These are phyloP conservation scores for Garcia nutans DNA, from an alignment of 345 rosid species.

Conservation along the genomic window DNA sequence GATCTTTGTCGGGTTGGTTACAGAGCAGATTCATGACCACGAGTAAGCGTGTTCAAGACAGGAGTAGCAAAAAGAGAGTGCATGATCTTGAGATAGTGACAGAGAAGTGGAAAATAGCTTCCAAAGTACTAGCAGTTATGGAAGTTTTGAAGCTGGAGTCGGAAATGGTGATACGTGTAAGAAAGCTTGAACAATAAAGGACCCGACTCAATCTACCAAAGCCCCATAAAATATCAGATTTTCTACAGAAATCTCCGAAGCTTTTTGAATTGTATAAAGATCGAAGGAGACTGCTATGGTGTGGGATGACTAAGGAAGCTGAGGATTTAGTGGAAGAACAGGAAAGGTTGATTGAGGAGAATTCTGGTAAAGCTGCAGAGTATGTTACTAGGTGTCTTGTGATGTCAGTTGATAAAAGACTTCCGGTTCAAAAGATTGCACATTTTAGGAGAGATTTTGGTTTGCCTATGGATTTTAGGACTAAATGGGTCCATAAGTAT, in stretches of 20 bases:
- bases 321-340: constrained; percentile 65
- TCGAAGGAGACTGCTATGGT: constrained; percentile 67
- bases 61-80: constrained; percentile 67
- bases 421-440: constrained; percentile 63
- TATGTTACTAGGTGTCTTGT: constrained; percentile 72
- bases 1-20: constrained; percentile 28
- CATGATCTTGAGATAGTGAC: constrained; percentile 66
- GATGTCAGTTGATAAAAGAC: constrained; percentile 66
- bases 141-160: constrained; percentile 64
- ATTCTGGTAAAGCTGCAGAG: constrained; percentile 68
- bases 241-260: constrained; percentile 70
- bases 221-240: constrained; percentile 62
- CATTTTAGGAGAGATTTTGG: constrained; percentile 86
- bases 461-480: constrained; percentile 69
- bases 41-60: constrained; percentile 74
- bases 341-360: constrained; percentile 56
- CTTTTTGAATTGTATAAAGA: constrained; percentile 77
- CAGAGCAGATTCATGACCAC: constrained; percentile 64
- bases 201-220: constrained; percentile 58
- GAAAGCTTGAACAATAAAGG: constrained; percentile 54
- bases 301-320: constrained; percentile 66
- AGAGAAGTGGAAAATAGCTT: constrained; percentile 68
- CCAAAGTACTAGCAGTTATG: constrained; percentile 60
- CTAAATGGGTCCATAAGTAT: constrained; percentile 62
- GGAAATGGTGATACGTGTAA: constrained; percentile 65